Evolutionary conservation across 306 rosid genomes (phyloP).

Genomic region (Quercus wislizeni): DNA sequence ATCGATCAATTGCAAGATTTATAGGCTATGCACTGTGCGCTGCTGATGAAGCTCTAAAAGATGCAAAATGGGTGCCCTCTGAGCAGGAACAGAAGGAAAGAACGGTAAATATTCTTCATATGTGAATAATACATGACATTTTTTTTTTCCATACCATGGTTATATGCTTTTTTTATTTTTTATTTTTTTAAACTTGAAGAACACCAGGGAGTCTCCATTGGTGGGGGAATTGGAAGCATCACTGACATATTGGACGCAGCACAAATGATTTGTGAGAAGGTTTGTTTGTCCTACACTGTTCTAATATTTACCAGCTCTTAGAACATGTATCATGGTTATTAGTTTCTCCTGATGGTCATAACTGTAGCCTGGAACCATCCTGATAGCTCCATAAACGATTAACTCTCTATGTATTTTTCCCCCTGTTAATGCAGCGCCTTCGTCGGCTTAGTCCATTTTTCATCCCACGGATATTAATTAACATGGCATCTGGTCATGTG

Average conservation of each 20-base stretch:
- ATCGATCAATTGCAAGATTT: constrained; percentile 80
- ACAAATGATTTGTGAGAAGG: constrained; percentile 83
- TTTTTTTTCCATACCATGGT: constrained; percentile 16
- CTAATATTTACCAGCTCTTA: background rate
- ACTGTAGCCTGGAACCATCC: constrained; percentile 9
- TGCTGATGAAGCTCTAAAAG: constrained; percentile 88
- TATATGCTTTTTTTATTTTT: constrained; percentile 10
- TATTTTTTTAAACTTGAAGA: constrained; percentile 24
- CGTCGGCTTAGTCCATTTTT: constrained; percentile 98
- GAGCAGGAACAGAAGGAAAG: constrained; percentile 71
- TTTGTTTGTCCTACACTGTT: constrained; percentile 23
- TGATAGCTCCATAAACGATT: constrained; percentile 9
- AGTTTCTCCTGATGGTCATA: constrained; percentile 12
- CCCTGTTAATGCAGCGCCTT: constrained; percentile 50
- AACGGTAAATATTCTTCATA: constrained; percentile 53
- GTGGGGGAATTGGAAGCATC: constrained; percentile 93
- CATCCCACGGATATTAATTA: constrained; percentile 85
- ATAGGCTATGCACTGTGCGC: constrained; percentile 94
- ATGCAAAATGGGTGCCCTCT: constrained; percentile 84
- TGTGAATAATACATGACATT: constrained; percentile 4
- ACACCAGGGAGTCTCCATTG: constrained; percentile 83
- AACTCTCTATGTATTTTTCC: constrained; percentile 12
- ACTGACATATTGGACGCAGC: constrained; percentile 87
- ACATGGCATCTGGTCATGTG: constrained; percentile 97
- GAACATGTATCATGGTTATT: constrained; percentile 5